Evolutionary conservation across 2,329 filamentous ascomycete genomes (phyloP), one percentile per base, ranked within the genome.

Genomic region (Chaetothyriales sp.): DNA sequence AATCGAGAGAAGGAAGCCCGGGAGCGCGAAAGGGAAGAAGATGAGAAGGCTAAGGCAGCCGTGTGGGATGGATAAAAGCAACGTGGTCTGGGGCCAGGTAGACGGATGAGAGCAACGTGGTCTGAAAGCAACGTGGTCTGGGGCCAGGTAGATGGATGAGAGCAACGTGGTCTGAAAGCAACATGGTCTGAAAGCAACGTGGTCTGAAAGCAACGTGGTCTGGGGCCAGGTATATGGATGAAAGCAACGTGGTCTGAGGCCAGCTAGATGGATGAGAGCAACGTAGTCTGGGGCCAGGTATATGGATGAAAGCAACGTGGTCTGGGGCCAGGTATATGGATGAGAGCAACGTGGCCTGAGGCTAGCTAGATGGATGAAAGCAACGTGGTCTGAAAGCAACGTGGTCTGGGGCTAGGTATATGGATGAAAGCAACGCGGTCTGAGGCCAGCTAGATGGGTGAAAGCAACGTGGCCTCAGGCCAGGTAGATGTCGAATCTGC

Each of bases 1-100:
- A 85, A 89, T 53, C 77, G 80, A 61, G 86, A 89, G 66, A 81
- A 75, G 63, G 81, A 81, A 52, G 78, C 80, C 52, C 79, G 82
- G 67, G 77, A 71, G 58, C 75, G 72, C 61, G 77, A 77, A 57
- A 79, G 80, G 62, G 78, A 83, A 62, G 79, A 80, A 33, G 73
- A 73, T 46, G 85, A 90, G 65, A 80, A 76, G 67, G 83, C 84
- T n/a, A 94, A 85, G 74, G 77, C 77, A 55, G 82, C 86, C n/a
- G 75, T 95, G 22, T 97, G 92, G 92, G 83, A 92, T 54, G 46
- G 43, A 33, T 59, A 50, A 59, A 20, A 29, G 33, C 33, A 40
- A 40, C 10, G 33, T 15, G 10, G 15, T 5, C 33, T 40, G 33
- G 2, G 15, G 13, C 10, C 33, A 40, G 33, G 33, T 2, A 40